A percentile compares a stretch with the other conserved stretches of the same genome.
Conservation (phyloP, 1,139 yeast genomes). For the Zygosaccharomyces sapae region DNA sequence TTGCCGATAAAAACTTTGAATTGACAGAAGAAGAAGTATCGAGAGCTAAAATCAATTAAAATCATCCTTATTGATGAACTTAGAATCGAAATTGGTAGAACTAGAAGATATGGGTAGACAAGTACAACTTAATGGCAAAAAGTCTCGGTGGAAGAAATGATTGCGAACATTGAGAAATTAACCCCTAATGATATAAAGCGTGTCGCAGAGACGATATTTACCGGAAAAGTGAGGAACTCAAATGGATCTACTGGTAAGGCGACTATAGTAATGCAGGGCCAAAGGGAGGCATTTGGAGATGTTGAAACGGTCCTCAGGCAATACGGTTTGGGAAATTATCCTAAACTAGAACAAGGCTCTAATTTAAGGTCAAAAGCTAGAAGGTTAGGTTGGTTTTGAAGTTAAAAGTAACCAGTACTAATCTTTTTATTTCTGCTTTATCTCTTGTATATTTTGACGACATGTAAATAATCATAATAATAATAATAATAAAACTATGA, state of each 20-base stretch:
- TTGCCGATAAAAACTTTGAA: conserved; percentile 51
- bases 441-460: conserved; percentile 2
- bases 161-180: conserved; percentile 64
- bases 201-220: conserved; percentile 73
- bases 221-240: conserved; percentile 53
- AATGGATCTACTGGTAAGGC: conserved; percentile 62
- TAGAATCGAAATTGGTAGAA: conserved; percentile 86
- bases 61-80: conserved; percentile 86
- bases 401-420: conserved; percentile 1
- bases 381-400: conserved; percentile 19
- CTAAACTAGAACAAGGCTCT: conserved; percentile 8
- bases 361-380: conserved; percentile 17
- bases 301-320: conserved; percentile 59
- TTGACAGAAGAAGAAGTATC: conserved; percentile 68
- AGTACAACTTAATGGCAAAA: conserved; percentile 76
- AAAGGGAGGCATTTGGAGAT: conserved; percentile 81
- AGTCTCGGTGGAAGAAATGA: conserved; percentile 81
- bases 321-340: conserved; percentile 64
- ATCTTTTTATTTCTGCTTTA: background rate
- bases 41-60: conserved; percentile 91
- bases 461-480: conserved; percentile 11
- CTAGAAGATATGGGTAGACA: conserved; percentile 95
- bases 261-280: conserved; percentile 85
- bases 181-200: conserved; percentile 62
- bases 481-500: background rate